Conservation (phyloP, 2,329 filamentous ascomycete genomes). For the Pestalotiopsis sp. region DNA sequence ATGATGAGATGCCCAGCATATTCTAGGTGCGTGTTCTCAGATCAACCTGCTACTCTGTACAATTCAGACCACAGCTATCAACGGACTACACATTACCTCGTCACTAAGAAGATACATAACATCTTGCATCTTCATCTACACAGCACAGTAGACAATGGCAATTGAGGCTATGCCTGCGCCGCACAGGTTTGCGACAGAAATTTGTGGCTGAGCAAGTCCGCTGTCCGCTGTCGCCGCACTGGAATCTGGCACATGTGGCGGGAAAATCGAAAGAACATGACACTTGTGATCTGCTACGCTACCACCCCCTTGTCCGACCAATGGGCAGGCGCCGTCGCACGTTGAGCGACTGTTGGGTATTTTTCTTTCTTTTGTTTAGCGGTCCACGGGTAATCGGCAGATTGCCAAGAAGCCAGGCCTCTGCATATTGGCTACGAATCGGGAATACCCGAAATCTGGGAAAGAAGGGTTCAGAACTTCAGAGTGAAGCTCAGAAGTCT, state of each 20-base stretch:
- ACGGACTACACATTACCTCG: no score
- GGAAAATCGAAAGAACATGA: not conserved
- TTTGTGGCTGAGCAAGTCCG: no score
- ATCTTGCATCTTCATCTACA: no score
- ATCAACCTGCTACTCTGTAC: no score
- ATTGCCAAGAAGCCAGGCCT: not conserved
- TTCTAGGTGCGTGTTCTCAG: no score
- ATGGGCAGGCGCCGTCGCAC: not conserved
- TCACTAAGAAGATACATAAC: no score
- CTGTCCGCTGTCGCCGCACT: not conserved
- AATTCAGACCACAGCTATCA: no score
- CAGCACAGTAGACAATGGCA: no score
- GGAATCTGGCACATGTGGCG: not conserved
- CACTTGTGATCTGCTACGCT: not conserved
- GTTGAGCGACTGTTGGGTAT: not conserved
- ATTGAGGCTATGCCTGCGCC: no score
- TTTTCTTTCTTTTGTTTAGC: not conserved
- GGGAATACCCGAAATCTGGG: not conserved
- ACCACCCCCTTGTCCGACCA: not conserved
- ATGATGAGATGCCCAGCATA: no score
- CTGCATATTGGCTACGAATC: not conserved
- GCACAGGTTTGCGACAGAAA: no score
- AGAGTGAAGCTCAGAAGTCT: not conserved
- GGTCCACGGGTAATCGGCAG: not conserved
- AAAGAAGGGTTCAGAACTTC: not conserved